Evolutionary conservation across 169 alveolate genomes (phyloP).

Genomic region (Cryptosporidium sp.): DNA sequence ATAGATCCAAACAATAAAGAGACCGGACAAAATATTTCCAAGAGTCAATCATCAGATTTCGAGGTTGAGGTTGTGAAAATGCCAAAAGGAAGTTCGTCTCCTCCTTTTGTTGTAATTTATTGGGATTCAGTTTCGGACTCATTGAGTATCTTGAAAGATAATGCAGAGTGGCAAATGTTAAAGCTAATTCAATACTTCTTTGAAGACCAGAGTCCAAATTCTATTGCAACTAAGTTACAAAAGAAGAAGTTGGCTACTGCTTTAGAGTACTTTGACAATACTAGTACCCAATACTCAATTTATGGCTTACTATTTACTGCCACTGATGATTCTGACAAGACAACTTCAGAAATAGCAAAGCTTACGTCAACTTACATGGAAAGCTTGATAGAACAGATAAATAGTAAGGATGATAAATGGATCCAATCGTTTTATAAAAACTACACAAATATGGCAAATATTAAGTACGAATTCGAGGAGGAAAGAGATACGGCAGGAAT

Average conservation of each 20-base stretch:
- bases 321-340: slow-evolving; percentile 38
- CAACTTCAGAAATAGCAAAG: slow-evolving; percentile 22
- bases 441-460: slow-evolving; percentile 64
- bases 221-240: not conserved
- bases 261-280: slow-evolving; percentile 58
- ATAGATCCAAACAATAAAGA: not conserved
- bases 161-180: slow-evolving; percentile 74
- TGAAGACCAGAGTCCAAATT: slow-evolving; percentile 58
- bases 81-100: slow-evolving; percentile 58
- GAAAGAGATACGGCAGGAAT: slow-evolving; percentile 51
- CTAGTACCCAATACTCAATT: slow-evolving; percentile 48
- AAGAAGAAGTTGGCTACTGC: slow-evolving; percentile 20
- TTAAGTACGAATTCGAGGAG: slow-evolving; percentile 50
- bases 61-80: slow-evolving; percentile 20
- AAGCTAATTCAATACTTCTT: slow-evolving; percentile 44
- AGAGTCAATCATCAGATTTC: not conserved
- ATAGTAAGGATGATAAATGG: slow-evolving; percentile 35
- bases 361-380: slow-evolving; percentile 20
- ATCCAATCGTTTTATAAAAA: slow-evolving; percentile 28
- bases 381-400: slow-evolving; percentile 20
- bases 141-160: slow-evolving; percentile 11
- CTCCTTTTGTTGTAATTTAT: slow-evolving; percentile 48
- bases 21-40: not conserved
- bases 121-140: slow-evolving; percentile 50
- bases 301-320: slow-evolving; percentile 56